Conservation (phyloP, 768 basidiomycete species). For the Rhodotorula sphaerocarpa region DNA sequence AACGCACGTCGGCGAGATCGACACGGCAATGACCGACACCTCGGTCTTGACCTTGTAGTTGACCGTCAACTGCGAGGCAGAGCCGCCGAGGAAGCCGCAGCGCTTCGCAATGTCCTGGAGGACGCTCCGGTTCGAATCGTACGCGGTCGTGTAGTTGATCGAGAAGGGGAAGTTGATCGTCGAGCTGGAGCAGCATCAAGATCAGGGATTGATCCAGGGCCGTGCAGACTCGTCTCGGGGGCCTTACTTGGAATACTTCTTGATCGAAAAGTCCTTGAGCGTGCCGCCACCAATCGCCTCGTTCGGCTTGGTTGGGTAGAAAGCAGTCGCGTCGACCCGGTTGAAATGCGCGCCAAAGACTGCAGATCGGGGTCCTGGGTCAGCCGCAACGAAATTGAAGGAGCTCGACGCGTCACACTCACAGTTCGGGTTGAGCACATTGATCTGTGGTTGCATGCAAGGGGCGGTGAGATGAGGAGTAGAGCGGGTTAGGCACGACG, state of each 20-base stretch:
- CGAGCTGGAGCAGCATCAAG: slow-evolving; percentile 4
- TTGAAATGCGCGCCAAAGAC: slow-evolving; percentile 39
- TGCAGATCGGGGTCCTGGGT: too few relatives aligned
- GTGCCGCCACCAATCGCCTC: slow-evolving; percentile 33
- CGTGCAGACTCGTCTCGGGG: too few relatives aligned
- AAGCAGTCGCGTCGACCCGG: slow-evolving; percentile 35
- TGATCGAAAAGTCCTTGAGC: slow-evolving; percentile 33
- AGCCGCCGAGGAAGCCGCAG: slow-evolving; percentile 36
- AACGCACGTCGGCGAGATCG: slow-evolving; percentile 28
- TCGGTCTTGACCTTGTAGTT: slow-evolving; percentile 34
- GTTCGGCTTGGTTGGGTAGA: slow-evolving; percentile 31
- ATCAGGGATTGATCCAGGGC: too few relatives aligned
- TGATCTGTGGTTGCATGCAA: slow-evolving; percentile 13
- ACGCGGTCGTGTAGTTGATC: slow-evolving; percentile 37
- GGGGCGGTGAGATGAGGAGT: not conserved
- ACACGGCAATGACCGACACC: slow-evolving; percentile 35
- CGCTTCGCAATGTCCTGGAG: slow-evolving; percentile 35
- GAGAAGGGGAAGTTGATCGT: slow-evolving; percentile 38
- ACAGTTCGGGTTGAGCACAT: slow-evolving; percentile 40
- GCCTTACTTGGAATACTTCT: slow-evolving; percentile 33
- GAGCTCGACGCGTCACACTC: too few relatives aligned
- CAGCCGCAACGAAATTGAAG: too few relatives aligned
- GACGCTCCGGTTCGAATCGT: slow-evolving; percentile 35
- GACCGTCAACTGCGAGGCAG: slow-evolving; percentile 21
- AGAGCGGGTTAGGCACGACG: too few relatives aligned